Evolutionary conservation across 371 early-diverging fungal species (phyloP), one percentile per base, ranked within the genome.

Genomic region (Rhizopus stolonifer): DNA sequence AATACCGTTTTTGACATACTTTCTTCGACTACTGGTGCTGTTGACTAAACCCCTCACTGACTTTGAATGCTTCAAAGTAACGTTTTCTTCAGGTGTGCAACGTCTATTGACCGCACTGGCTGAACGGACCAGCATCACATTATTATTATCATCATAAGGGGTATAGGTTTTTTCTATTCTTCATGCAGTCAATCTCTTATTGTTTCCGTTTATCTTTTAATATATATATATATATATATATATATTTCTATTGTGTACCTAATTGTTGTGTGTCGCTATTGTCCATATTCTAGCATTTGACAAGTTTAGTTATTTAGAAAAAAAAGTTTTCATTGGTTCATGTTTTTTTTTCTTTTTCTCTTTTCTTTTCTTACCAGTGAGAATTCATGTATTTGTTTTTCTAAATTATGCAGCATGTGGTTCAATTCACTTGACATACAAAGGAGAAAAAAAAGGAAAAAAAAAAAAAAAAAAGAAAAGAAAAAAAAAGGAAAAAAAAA

Each of bases 301-400:
- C n/a, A n/a, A 29, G 31, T 29, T 7, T 29, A 29, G 10, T 29
- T 7, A 29, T 4, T 29, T 34, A 44, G 26, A 34, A 49, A 43
- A 24, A 33, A 9, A 49, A 24, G 14, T 14, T 43, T 21, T 13
- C 23, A 22, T 52, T 21, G n/a, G n/a, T n/a, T n/a, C n/a, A n/a
- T n/a, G n/a, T 44, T 11, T 44, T 26, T 40, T 26, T 51, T 51
- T 47, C 10, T 29, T 29, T 29, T 29, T 4, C 31, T 29, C 4
- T 29, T 10, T 29, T 7, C 31, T 29, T 7, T 29, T 29, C 36
- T 58, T 74, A 71, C 75, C 67, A 74, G 31, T 1, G 71, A 61
- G 40, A 74, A 71, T 42, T 74, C 67, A 22, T 69, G 52, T 19
- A 71, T 64, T 67, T 74, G 69, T 26, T 74, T 68, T 49, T 74